Percentiles rank a stretch among this genome's conserved stretches.
Evolutionary conservation across 2,329 filamentous ascomycete species (phyloP).

Genomic region (Phialophora tarda): DNA sequence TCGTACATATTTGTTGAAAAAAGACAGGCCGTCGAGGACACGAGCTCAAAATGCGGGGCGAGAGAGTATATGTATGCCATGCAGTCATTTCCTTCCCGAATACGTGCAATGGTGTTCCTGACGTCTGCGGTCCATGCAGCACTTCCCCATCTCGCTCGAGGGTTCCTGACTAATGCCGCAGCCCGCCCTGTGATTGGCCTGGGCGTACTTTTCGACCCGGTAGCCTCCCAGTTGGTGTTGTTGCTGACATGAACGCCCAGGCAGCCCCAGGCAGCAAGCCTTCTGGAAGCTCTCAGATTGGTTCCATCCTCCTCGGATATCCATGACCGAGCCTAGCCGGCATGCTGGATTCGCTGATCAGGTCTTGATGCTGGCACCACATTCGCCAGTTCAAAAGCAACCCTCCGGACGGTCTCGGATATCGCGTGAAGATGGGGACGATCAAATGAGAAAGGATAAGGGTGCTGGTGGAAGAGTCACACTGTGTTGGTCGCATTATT

Average conservation of each 20-base stretch:
- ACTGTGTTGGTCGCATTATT: neutral
- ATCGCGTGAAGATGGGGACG: neutral
- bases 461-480: neutral
- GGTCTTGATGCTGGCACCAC: neutral
- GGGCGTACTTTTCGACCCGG: slow-evolving; percentile 27
- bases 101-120: slow-evolving; percentile 22
- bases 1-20: slow-evolving; percentile 3
- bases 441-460: neutral
- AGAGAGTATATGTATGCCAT: slow-evolving; percentile 3
- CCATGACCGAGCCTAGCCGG: neutral
- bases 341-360: neutral
- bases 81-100: slow-evolving; percentile 9
- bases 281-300: slow-evolving; percentile 10
- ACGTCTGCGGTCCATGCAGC: neutral
- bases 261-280: slow-evolving; percentile 16
- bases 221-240: neutral
- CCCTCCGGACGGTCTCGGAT: neutral
- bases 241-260: slow-evolving; percentile 21
- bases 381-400: slow-evolving; percentile 26
- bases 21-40: neutral
- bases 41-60: slow-evolving; percentile 10
- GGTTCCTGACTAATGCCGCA: slow-evolving; percentile 13
- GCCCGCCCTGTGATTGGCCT: slow-evolving; percentile 21
- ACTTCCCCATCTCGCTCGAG: neutral
- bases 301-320: neutral